phyloP scores from a whole-genome alignment of 2,329 filamentous ascomycete species.

The Coniosporium tulheliwenetii region DNA sequence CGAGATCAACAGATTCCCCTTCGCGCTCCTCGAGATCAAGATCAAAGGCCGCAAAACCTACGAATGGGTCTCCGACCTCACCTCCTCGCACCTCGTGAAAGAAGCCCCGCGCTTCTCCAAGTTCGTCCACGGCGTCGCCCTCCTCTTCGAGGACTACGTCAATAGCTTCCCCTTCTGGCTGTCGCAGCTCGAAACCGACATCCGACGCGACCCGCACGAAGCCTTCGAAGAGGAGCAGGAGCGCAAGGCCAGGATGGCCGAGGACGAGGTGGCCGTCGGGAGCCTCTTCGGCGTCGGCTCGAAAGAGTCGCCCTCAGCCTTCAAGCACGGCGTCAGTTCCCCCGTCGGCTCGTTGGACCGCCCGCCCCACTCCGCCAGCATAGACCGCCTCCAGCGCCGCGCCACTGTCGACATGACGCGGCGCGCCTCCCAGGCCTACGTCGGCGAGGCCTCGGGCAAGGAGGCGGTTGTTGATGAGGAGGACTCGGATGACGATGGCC shows the following conservation, averaged over 20 bases:
- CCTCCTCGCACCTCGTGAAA: conserved; percentile 83
- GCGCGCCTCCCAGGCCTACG: conserved; percentile 4
- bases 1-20: conserved; percentile 82
- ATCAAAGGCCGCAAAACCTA: conserved; percentile 54
- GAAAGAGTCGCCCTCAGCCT: conserved; percentile 15
- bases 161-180: conserved; percentile 97
- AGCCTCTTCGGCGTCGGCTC: conserved; percentile 53
- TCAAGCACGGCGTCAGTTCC: conserved; percentile 45
- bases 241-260: conserved; percentile 61
- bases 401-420: conserved; percentile 9
- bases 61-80: conserved; percentile 81
- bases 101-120: conserved; percentile 86
- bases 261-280: conserved; percentile 79
- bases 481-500: conserved; percentile 34
- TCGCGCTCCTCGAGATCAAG: conserved; percentile 86
- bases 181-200: conserved; percentile 79
- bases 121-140: conserved; percentile 85
- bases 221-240: conserved; percentile 89
- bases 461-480: conserved; percentile 24
- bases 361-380: conserved; percentile 21
- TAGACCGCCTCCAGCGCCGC: conserved; percentile 7
- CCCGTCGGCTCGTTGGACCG: conserved; percentile 50
- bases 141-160: conserved; percentile 84
- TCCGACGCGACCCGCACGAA: conserved; percentile 77
- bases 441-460: conserved; percentile 10